Evolutionary conservation across 1,284 basidiomycete genomes (phyloP).

Genomic region (Apiotrichum gracile): DNA sequence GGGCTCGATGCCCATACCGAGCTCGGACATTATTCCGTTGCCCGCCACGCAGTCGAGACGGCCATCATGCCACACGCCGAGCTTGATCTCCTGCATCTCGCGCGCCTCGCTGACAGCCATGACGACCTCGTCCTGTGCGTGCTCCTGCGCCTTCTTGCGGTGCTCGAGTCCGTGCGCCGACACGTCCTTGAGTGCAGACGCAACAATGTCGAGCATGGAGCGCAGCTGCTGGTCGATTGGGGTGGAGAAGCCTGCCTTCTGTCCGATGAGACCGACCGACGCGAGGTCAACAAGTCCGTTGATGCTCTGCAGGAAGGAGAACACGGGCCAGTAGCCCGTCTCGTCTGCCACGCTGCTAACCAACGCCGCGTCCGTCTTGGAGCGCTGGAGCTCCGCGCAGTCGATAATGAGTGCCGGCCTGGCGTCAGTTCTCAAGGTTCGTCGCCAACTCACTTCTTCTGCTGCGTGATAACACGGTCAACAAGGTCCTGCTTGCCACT

Average conservation of each 20-base stretch:
- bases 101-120: constrained; percentile 33
- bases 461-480: constrained; percentile 56
- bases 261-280: constrained; percentile 85
- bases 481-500: constrained; percentile 79
- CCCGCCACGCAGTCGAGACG: constrained; percentile 72
- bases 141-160: constrained; percentile 40
- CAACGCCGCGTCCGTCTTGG: constrained; percentile 65
- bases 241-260: constrained; percentile 84
- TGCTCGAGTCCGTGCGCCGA: constrained; percentile 45
- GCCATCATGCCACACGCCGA: constrained; percentile 72
- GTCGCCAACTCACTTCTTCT: constrained; percentile 53
- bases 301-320: constrained; percentile 79
- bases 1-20: constrained; percentile 68
- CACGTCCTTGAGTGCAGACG: constrained; percentile 63
- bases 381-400: constrained; percentile 67
- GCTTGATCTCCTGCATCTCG: constrained; percentile 46
- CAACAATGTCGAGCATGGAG: constrained; percentile 75
- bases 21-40: constrained; percentile 73
- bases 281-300: constrained; percentile 88
- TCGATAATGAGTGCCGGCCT: constrained; percentile 74
- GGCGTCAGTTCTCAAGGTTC: constrained; percentile 5
- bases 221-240: constrained; percentile 81
- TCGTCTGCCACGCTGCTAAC: constrained; percentile 67
- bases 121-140: constrained; percentile 20
- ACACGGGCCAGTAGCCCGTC: constrained; percentile 79